Conservation (phyloP, 257 asterid genomes). For the Scutellaria baicalensis region DNA sequence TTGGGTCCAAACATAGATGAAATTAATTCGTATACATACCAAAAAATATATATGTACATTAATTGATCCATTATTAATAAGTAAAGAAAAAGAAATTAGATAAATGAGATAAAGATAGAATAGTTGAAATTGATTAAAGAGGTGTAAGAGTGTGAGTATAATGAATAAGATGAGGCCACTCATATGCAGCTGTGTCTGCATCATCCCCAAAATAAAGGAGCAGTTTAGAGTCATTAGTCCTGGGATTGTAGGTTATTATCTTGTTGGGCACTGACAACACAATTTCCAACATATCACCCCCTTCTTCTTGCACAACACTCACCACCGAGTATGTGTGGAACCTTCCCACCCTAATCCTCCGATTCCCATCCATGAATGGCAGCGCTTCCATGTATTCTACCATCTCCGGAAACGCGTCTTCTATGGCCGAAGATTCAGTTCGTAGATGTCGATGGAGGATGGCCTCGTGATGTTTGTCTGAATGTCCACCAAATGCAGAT, state of each 20-base stretch:
- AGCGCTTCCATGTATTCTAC: background rate
- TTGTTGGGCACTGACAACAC: background rate
- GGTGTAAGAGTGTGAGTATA: constrained; percentile 1
- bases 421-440: background rate
- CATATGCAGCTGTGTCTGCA: background rate
- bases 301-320: constrained; percentile 3
- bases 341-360: background rate
- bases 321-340: background rate
- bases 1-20: too few species aligned
- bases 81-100: too few species aligned
- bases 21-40: too few species aligned
- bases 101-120: background rate
- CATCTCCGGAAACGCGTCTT: background rate
- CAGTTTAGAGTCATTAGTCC: background rate
- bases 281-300: background rate
- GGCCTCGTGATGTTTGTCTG: background rate
- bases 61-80: too few species aligned
- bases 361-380: background rate
- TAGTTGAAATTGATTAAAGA: background rate
- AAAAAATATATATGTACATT: too few species aligned
- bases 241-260: background rate
- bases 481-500: constrained; percentile 9
- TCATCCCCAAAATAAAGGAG: constrained; percentile 1
- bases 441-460: background rate
- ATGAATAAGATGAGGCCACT: background rate